These are phyloP conservation scores for Hordeum pubiflorum DNA, from an alignment of 202 grass and related monocot species.

Conservation along the genomic window DNA sequence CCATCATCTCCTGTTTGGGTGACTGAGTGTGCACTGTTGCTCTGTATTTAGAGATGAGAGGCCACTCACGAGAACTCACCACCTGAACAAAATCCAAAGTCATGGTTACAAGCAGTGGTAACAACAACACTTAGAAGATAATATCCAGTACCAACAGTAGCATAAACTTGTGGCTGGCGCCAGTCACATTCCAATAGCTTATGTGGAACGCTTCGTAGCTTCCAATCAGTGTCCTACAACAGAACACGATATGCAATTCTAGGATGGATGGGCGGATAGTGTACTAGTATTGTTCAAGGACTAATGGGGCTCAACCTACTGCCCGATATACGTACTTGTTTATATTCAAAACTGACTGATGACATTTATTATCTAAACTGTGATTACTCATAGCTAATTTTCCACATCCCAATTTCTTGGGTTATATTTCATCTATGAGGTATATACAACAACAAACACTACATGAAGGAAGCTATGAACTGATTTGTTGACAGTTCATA, in stretches of 20 bases:
- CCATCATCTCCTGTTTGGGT: constrained; percentile 69
- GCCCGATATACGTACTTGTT: not conserved
- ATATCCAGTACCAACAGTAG: constrained; percentile 1
- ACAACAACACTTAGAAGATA: too few relatives aligned
- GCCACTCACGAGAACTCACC: constrained; percentile 82
- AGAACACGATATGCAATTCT: not conserved
- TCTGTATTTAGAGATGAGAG: constrained; percentile 68
- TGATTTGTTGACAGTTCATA: not conserved
- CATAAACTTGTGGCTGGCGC: not conserved
- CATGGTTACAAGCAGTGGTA: too few relatives aligned
- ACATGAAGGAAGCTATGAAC: too few relatives aligned
- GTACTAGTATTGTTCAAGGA: not conserved
- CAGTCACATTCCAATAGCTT: not conserved
- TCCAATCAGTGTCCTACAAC: not conserved
- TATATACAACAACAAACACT: not conserved
- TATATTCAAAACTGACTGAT: not conserved
- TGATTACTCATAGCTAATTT: not conserved
- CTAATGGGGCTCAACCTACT: not conserved
- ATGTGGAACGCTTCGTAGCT: not conserved
- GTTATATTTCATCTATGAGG: not conserved
- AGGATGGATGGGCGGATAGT: not conserved
- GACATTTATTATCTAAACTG: not conserved
- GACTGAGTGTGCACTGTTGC: constrained; percentile 78
- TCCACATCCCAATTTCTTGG: not conserved
- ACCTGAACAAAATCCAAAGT: constrained; percentile 45